Evolutionary conservation across 2,329 filamentous ascomycete species (phyloP).

Genomic region (Dothidotthia symphoricarpi): DNA sequence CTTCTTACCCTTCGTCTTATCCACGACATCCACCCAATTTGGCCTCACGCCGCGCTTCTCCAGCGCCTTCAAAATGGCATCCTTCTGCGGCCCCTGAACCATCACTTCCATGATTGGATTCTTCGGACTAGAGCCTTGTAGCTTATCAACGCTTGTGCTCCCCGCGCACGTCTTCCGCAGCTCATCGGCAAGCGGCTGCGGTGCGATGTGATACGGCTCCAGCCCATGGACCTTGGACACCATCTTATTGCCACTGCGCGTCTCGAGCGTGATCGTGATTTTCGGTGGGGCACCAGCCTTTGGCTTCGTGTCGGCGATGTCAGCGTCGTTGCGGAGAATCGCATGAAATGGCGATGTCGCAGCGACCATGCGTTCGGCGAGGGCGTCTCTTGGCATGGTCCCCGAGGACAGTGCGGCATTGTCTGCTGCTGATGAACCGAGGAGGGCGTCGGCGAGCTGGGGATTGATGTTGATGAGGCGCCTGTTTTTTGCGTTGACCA

Average conservation of each 20-base stretch:
- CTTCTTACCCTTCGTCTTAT: slow-evolving; percentile 68
- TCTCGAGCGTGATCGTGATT: slow-evolving; percentile 60
- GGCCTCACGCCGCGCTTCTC: slow-evolving; percentile 58
- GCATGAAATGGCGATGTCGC: slow-evolving; percentile 57
- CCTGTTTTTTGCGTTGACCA: slow-evolving; percentile 58
- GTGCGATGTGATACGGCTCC: slow-evolving; percentile 61
- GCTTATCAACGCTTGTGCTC: slow-evolving; percentile 62
- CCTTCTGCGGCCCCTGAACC: slow-evolving; percentile 65
- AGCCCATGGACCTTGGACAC: slow-evolving; percentile 63
- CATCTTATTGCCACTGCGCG: slow-evolving; percentile 64
- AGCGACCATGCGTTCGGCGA: slow-evolving; percentile 59
- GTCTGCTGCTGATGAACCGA: slow-evolving; percentile 55
- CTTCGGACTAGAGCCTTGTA: slow-evolving; percentile 59
- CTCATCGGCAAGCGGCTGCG: slow-evolving; percentile 62
- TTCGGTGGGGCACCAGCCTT: slow-evolving; percentile 62
- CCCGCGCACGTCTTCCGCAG: slow-evolving; percentile 66
- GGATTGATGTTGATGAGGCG: slow-evolving; percentile 62
- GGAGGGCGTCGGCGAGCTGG: slow-evolving; percentile 61
- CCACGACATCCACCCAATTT: slow-evolving; percentile 63
- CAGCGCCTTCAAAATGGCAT: slow-evolving; percentile 59
- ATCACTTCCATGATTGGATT: slow-evolving; percentile 65
- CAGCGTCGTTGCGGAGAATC: slow-evolving; percentile 53
- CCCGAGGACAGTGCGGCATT: slow-evolving; percentile 58
- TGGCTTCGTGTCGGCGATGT: slow-evolving; percentile 51
- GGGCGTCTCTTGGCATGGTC: slow-evolving; percentile 58